phyloP scores from a whole-genome alignment of 345 rosid genomes.

The Moricandia arvensis region DNA sequence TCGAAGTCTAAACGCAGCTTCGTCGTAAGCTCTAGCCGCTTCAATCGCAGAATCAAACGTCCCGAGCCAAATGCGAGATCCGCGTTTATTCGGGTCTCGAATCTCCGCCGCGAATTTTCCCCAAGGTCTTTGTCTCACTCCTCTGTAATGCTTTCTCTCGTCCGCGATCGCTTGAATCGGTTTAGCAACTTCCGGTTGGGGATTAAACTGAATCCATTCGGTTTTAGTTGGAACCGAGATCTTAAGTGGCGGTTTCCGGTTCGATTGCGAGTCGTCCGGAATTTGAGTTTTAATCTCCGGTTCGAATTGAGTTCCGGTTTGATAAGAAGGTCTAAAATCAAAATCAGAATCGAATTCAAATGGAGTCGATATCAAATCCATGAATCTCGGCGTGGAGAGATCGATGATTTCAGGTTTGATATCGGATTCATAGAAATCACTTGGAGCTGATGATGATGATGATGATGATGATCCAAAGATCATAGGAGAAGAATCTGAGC shows the following conservation, averaged over 20 bases:
- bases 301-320: neutral
- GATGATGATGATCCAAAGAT: neutral
- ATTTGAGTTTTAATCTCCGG: neutral
- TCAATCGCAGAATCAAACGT: conserved; percentile 68
- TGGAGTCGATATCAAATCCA: conserved; percentile 3
- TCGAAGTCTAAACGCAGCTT: conserved; percentile 75
- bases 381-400: conserved; percentile 38
- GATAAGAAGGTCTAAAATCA: neutral
- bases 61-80: conserved; percentile 85
- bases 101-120: conserved; percentile 97
- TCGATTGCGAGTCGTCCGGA: neutral
- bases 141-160: conserved; percentile 64
- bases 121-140: conserved; percentile 89
- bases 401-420: conserved; percentile 44
- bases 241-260: conserved; percentile 49
- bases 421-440: conserved; percentile 34
- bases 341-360: conserved; percentile 26
- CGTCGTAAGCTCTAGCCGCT: conserved; percentile 86
- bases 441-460: neutral
- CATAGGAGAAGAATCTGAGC: no score
- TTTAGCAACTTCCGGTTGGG: conserved; percentile 23
- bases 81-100: conserved; percentile 73
- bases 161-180: conserved; percentile 4
- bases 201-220: conserved; percentile 48
- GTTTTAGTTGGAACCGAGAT: conserved; percentile 51